These are phyloP conservation scores for Sindora glabra DNA, from an alignment of 306 rosid genomes.

Conservation along the genomic window DNA sequence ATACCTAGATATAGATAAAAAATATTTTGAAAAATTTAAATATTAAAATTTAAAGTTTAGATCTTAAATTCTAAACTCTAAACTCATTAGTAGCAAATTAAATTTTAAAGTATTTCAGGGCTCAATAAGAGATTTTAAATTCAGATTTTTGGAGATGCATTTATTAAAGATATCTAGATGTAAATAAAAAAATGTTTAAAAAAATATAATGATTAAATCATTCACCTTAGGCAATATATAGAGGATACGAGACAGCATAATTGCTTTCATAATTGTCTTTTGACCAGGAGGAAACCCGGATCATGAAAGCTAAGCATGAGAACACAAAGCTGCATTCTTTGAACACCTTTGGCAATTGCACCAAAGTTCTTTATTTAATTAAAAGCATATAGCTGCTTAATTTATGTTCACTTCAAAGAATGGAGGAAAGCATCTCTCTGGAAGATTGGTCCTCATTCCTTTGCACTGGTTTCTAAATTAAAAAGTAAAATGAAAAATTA, in stretches of 20 bases:
- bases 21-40: too few species aligned
- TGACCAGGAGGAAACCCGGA: too few species aligned
- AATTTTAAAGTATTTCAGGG: too few species aligned
- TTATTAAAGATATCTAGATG: too few species aligned
- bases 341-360: conserved; percentile 20
- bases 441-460: conserved; percentile 22
- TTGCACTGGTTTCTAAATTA: background rate
- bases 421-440: conserved; percentile 23
- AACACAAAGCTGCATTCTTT: background rate
- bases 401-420: conserved; percentile 15
- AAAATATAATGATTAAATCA: background rate
- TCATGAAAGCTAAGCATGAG: conserved; percentile 24
- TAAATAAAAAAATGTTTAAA: background rate
- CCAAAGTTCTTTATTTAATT: conserved; percentile 20
- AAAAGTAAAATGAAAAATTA: background rate
- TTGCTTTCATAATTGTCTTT: conserved; percentile 30
- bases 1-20: too few species aligned
- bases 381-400: too few species aligned
- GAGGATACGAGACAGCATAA: conserved; percentile 19
- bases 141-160: too few species aligned
- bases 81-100: too few species aligned
- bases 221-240: too few species aligned
- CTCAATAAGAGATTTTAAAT: too few species aligned
- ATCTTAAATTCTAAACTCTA: too few species aligned
- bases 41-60: too few species aligned